These are phyloP conservation scores for Nigrograna mackinnonii DNA, from an alignment of 2,329 filamentous ascomycete genomes.

Conservation along the genomic window DNA sequence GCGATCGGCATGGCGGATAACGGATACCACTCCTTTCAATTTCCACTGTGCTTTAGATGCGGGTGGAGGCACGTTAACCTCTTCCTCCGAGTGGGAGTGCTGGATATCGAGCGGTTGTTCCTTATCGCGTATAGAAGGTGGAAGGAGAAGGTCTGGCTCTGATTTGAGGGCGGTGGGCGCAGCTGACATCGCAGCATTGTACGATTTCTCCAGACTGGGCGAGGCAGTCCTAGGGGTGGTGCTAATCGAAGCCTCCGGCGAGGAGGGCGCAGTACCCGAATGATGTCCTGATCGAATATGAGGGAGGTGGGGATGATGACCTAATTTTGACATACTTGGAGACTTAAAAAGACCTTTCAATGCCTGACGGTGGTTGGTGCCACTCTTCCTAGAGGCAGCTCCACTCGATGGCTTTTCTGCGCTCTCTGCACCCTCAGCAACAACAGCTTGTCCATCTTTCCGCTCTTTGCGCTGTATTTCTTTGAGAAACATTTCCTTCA, in stretches of 20 bases:
- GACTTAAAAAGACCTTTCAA: conserved; percentile 66
- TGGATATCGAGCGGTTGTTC: conserved; percentile 23
- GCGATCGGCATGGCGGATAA: conserved; percentile 93
- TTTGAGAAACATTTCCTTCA: conserved; percentile 84
- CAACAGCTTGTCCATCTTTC: conserved; percentile 32
- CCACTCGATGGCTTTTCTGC: conserved; percentile 15
- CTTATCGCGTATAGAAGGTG: conserved; percentile 26
- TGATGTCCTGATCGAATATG: conserved; percentile 26
- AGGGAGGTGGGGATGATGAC: conserved; percentile 47
- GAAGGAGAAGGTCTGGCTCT: conserved; percentile 35
- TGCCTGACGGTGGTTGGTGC: conserved; percentile 43
- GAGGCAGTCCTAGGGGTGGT: conserved; percentile 48
- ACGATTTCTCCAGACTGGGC: conserved; percentile 45
- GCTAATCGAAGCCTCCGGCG: conserved; percentile 50
- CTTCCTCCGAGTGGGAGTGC: conserved; percentile 34
- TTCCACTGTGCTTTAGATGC: conserved; percentile 93
- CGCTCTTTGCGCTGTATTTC: conserved; percentile 69
- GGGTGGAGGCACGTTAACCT: conserved; percentile 48
- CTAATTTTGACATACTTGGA: conserved; percentile 65
- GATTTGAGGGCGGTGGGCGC: conserved; percentile 24
- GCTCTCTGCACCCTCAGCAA: conserved; percentile 37
- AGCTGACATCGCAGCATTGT: conserved; percentile 18
- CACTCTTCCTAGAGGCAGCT: conserved; percentile 33
- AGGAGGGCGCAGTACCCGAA: conserved; percentile 41
- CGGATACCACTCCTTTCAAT: conserved; percentile 94